Conservation (phyloP, 2,329 filamentous ascomycete genomes). For the Paecilomyces sp. region DNA sequence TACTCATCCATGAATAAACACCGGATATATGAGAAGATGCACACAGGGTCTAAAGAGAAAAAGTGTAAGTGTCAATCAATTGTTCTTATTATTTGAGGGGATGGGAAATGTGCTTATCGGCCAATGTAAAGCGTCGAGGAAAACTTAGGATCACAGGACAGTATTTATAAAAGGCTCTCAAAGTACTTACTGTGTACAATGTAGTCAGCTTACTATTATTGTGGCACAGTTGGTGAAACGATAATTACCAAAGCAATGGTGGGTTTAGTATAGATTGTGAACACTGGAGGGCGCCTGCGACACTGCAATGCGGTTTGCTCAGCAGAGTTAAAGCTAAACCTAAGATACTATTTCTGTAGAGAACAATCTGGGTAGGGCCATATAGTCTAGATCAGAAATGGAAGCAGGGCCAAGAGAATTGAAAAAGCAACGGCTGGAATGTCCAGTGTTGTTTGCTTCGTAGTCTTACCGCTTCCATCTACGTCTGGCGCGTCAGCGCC, state of each 20-base stretch:
- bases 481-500: background rate
- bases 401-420: background rate
- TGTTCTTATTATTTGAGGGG: background rate
- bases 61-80: background rate
- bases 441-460: background rate
- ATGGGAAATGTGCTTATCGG: background rate
- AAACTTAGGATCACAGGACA: background rate
- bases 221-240: background rate
- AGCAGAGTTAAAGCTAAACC: background rate
- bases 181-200: background rate
- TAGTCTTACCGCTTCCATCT: background rate
- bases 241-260: background rate
- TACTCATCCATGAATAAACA: background rate
- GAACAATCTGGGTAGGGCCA: background rate
- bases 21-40: background rate
- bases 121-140: background rate
- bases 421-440: background rate
- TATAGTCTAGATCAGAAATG: background rate
- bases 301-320: background rate
- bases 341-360: background rate
- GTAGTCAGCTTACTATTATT: background rate
- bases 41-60: background rate
- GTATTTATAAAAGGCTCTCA: background rate
- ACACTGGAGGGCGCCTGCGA: background rate
- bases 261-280: background rate